Percentiles rank a stretch among this genome's conserved stretches.
phyloP scores from a whole-genome alignment of 257 asterid species.

The Misopates orontium region DNA sequence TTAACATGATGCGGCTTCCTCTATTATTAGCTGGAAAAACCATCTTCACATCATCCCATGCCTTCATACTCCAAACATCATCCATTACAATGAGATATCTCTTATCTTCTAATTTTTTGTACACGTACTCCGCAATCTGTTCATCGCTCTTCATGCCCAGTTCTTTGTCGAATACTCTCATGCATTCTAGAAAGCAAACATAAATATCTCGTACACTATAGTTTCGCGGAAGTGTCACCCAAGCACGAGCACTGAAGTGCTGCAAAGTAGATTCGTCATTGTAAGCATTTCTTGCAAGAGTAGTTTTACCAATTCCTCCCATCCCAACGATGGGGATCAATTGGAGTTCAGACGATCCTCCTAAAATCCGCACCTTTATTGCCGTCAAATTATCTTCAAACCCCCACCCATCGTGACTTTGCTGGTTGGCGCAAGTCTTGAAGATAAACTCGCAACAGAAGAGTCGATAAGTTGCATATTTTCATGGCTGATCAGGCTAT shows the following conservation, averaged over 20 bases:
- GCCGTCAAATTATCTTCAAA: neutral
- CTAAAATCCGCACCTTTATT: constrained; percentile 7
- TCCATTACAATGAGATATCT: constrained; percentile 24
- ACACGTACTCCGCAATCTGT: neutral
- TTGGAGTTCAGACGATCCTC: neutral
- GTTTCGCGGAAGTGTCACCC: constrained; percentile 19
- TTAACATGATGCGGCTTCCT: constrained; percentile 32
- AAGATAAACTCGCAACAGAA: neutral
- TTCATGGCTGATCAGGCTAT: neutral
- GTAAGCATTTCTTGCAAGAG: constrained; percentile 27
- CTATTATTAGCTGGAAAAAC: constrained; percentile 28
- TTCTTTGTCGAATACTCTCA: neutral
- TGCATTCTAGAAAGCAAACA: neutral
- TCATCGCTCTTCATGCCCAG: too few relatives aligned
- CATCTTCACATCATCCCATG: constrained; percentile 19
- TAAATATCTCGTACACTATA: constrained; percentile 3
- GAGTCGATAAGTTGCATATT: neutral
- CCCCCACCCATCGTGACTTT: neutral
- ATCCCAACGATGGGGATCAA: constrained; percentile 19
- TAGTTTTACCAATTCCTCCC: neutral
- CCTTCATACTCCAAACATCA: constrained; percentile 27
- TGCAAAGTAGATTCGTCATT: neutral
- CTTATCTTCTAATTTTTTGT: neutral
- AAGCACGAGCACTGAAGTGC: constrained; percentile 5
- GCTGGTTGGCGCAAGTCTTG: constrained; percentile 1